Conservation (phyloP, 768 basidiomycete genomes). For the Phaffia australis region DNA sequence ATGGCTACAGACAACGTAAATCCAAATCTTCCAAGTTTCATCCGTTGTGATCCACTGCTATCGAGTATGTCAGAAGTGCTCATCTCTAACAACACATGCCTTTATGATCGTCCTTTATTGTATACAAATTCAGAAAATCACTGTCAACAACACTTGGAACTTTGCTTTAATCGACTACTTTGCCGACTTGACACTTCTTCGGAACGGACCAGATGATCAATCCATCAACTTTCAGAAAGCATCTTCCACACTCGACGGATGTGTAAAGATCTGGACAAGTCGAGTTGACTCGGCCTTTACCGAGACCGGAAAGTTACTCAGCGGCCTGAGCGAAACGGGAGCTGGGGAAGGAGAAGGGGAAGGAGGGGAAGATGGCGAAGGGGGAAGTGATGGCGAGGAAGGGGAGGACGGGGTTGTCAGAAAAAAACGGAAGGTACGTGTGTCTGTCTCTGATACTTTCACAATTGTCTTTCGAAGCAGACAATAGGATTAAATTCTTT, state of each 20-base stretch:
- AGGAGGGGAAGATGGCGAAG: conserved; percentile 14
- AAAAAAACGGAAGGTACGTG: conserved; percentile 46
- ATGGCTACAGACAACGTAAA: conserved; percentile 95
- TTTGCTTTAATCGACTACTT: conserved; percentile 98
- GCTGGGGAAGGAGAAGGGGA: conserved; percentile 47
- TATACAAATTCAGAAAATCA: conserved; percentile 71
- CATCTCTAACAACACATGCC: background rate
- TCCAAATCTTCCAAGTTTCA: conserved; percentile 23
- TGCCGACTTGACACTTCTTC: conserved; percentile 88
- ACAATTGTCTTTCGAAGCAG: background rate
- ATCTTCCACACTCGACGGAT: conserved; percentile 91
- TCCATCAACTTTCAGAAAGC: conserved; percentile 97
- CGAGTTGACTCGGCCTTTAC: conserved; percentile 94
- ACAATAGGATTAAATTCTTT: background rate
- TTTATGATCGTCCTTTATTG: background rate
- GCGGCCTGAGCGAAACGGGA: conserved; percentile 67
- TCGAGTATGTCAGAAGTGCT: background rate
- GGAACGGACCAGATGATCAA: conserved; percentile 76
- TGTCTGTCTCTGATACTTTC: background rate
- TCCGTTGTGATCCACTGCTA: background rate
- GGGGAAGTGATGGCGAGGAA: conserved; percentile 42
- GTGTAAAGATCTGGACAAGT: conserved; percentile 98
- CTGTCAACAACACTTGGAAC: conserved; percentile 91
- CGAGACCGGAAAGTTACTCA: conserved; percentile 88
- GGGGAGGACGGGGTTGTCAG: conserved; percentile 41